These are phyloP conservation scores for Juncus inflexus DNA, from an alignment of 176 grass and related monocot species.

Conservation along the genomic window DNA sequence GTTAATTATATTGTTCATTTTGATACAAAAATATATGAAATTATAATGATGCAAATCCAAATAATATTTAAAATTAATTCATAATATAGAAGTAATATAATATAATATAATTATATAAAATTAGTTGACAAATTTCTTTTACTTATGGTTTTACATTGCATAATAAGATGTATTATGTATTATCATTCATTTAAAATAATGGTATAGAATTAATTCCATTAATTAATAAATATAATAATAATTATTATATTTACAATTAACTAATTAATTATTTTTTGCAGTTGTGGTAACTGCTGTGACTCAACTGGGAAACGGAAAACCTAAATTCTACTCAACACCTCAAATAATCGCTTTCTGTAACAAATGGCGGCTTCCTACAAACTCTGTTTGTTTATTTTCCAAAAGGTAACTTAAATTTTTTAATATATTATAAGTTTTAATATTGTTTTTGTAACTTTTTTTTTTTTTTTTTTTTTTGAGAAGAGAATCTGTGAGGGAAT, in stretches of 20 bases:
- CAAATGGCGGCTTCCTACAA: conserved; percentile 87
- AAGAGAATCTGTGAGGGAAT: conserved; percentile 83
- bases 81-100: background rate
- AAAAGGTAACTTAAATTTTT: conserved; percentile 61
- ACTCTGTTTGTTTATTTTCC: conserved; percentile 94
- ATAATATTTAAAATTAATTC: background rate
- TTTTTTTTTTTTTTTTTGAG: too few species aligned
- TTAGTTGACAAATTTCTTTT: too few species aligned
- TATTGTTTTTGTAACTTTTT: too few species aligned
- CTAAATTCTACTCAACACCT: conserved; percentile 90
- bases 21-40: too few species aligned
- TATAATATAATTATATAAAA: background rate
- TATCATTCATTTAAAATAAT: too few species aligned
- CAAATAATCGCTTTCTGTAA: conserved; percentile 84
- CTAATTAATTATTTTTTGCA: conserved; percentile 27
- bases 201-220: too few species aligned
- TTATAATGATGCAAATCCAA: too few species aligned
- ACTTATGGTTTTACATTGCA: too few species aligned
- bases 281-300: conserved; percentile 84
- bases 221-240: too few species aligned
- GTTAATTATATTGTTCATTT: background rate
- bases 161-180: too few species aligned
- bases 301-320: conserved; percentile 71
- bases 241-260: too few species aligned
- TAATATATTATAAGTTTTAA: background rate